Evolutionary conservation across 2,329 filamentous ascomycete species (phyloP), one percentile per base, ranked within the genome.

Genomic region (Hyphodiscus sp.): DNA sequence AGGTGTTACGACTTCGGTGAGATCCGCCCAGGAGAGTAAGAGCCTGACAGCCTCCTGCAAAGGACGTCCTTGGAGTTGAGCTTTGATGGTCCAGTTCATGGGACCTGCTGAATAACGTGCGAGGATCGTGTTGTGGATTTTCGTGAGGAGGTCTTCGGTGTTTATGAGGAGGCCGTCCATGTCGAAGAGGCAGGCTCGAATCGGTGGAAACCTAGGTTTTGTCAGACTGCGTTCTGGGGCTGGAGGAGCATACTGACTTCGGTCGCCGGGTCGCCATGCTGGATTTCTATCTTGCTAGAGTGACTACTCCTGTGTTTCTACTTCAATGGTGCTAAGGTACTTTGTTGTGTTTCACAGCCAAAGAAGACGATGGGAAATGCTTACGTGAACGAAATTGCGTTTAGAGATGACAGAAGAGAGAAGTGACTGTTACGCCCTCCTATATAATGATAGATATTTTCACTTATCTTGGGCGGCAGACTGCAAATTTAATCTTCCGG

Each of bases 161-260:
- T 97, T 85, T 68, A 99, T 89, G 18, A 99, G 82, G 41, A 97
- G 85, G 57, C 94, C 94, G 72, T 99, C 94, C 91, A 97, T 96
- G 76, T 97, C 94, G 71, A 99, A 97, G 61, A 99, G 85, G 71
- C 91, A 96, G 62, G 92, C 94, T 63, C 90, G 82, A 56, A 97
- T 79, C 49, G 86, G 83, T 19, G 88, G 87, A 71, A 91, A 85
- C 68, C 86, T 89, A 65, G 30, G 30, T 20, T 20, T 33, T 47
- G 42, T 55, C 48, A 52, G 52, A 33, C 49, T 20, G 20, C 19
- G 26, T 47, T 2, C 30, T 18, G 30, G 7, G 18, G 11, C 11
- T 46, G 48, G n/a, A 30, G 30, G 45, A 43, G 38, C 7, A 13
- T 18, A 54, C 49, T 41, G 53, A 60, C 60, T 63, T 58, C 57